phyloP scores from a whole-genome alignment of 257 asterid species.

The Apocynum venetum region DNA sequence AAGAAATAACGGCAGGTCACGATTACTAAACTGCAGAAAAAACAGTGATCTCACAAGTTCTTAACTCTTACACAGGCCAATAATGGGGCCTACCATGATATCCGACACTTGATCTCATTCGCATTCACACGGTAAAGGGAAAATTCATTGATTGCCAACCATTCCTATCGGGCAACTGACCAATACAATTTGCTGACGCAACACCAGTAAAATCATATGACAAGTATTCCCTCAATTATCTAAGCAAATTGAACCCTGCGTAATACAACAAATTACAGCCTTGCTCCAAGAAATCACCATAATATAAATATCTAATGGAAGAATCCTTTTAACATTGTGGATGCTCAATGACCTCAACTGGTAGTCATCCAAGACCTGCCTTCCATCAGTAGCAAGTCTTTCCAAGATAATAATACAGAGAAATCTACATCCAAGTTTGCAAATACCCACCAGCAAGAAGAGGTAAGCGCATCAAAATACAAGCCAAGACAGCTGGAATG shows the following conservation, averaged over 20 bases:
- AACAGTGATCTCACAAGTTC: too few relatives aligned
- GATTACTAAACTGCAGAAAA: too few relatives aligned
- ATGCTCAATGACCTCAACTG: too few relatives aligned
- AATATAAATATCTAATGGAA: background rate
- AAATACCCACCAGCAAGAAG: background rate
- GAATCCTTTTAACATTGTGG: background rate
- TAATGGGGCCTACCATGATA: background rate
- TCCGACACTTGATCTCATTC: background rate
- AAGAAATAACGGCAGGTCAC: too few relatives aligned
- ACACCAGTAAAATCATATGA: too few relatives aligned
- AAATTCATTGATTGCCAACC: too few relatives aligned
- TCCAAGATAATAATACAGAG: background rate
- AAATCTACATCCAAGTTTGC: background rate
- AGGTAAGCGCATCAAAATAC: background rate
- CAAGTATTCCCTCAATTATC: background rate
- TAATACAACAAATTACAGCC: background rate
- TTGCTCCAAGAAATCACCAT: background rate
- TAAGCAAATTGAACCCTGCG: background rate
- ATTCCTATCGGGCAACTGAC: too few relatives aligned
- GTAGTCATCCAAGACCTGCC: background rate
- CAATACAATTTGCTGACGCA: too few relatives aligned
- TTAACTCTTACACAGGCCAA: background rate
- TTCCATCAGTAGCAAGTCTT: background rate
- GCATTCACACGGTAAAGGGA: too few relatives aligned
- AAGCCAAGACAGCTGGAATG: background rate